Evolutionary conservation across 2,329 filamentous ascomycete genomes (phyloP).

Genomic region (Knufia petricola): DNA sequence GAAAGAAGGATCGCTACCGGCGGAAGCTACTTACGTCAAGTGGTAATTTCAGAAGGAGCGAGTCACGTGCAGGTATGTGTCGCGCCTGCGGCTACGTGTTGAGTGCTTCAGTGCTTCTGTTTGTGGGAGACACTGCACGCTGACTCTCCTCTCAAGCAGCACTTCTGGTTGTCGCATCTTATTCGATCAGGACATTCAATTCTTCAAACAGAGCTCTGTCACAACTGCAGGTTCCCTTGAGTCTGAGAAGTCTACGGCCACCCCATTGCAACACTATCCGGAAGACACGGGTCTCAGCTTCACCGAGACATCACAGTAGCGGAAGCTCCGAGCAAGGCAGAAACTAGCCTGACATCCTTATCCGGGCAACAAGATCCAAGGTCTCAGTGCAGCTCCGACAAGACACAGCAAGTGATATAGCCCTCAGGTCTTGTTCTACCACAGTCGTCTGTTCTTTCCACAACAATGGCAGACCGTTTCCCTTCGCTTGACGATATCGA

Average conservation of each 20-base stretch:
- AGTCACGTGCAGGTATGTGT: background rate
- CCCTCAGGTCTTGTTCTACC: background rate
- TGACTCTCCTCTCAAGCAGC: background rate
- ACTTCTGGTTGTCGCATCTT: background rate
- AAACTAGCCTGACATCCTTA: too few species aligned
- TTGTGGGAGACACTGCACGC: too few species aligned
- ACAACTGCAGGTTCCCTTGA: background rate
- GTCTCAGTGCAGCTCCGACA: too few species aligned
- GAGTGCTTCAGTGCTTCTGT: background rate
- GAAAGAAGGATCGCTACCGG: background rate
- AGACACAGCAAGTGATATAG: too few species aligned
- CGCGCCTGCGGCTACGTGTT: background rate
- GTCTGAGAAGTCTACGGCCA: too few species aligned
- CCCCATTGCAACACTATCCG: too few species aligned
- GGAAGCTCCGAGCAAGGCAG: too few species aligned
- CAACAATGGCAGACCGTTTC: slow-evolving; percentile 64
- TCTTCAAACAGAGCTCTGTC: background rate
- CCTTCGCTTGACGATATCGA: slow-evolving; percentile 72
- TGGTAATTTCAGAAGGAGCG: background rate
- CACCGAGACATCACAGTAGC: too few species aligned
- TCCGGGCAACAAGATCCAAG: too few species aligned
- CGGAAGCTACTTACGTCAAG: background rate
- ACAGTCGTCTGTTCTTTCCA: too few species aligned
- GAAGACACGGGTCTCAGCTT: too few species aligned
- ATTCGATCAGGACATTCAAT: background rate